phyloP scores from a whole-genome alignment of 176 grass and related monocot genomes.

The Phoenix dactylifera region DNA sequence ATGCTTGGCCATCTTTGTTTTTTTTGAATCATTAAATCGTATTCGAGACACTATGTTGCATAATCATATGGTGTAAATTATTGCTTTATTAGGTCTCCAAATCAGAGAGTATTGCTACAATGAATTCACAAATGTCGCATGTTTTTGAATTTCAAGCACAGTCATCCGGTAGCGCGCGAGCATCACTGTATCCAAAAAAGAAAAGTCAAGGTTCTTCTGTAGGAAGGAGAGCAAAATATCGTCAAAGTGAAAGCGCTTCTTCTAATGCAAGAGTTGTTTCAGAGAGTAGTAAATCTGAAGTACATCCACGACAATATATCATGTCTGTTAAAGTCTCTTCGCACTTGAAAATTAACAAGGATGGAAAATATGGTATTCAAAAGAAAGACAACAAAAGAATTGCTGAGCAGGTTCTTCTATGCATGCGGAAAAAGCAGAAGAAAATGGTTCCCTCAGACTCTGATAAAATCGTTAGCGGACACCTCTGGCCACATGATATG shows the following conservation, averaged over 20 bases:
- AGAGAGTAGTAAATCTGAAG: slow-evolving; percentile 84
- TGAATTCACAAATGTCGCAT: slow-evolving; percentile 28
- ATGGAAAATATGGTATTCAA: slow-evolving; percentile 43
- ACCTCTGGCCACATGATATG: slow-evolving; percentile 45
- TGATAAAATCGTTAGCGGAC: slow-evolving; percentile 56
- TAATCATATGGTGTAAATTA: too few species aligned
- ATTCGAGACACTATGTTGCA: too few species aligned
- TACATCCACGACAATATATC: slow-evolving; percentile 34
- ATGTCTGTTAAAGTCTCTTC: slow-evolving; percentile 32
- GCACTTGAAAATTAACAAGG: slow-evolving; percentile 38
- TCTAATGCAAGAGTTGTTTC: slow-evolving; percentile 66
- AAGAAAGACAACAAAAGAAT: slow-evolving; percentile 77
- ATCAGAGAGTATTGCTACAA: slow-evolving; percentile 28
- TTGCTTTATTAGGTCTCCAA: slow-evolving; percentile 33
- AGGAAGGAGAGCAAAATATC: slow-evolving; percentile 69
- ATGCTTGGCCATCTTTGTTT: slow-evolving; percentile 3
- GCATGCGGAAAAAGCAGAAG: slow-evolving; percentile 60
- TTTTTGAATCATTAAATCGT: neutral
- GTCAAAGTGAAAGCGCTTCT: slow-evolving; percentile 61
- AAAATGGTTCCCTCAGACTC: slow-evolving; percentile 46
- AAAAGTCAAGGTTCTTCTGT: slow-evolving; percentile 50
- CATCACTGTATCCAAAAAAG: slow-evolving; percentile 35
- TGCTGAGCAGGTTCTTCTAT: slow-evolving; percentile 66
- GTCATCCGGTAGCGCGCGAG: slow-evolving; percentile 28
- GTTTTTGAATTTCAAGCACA: slow-evolving; percentile 42